Evolutionary conservation across 495 filamentous ascomycete species (phyloP).

Genomic region (Pseudevernia furfuracea): DNA sequence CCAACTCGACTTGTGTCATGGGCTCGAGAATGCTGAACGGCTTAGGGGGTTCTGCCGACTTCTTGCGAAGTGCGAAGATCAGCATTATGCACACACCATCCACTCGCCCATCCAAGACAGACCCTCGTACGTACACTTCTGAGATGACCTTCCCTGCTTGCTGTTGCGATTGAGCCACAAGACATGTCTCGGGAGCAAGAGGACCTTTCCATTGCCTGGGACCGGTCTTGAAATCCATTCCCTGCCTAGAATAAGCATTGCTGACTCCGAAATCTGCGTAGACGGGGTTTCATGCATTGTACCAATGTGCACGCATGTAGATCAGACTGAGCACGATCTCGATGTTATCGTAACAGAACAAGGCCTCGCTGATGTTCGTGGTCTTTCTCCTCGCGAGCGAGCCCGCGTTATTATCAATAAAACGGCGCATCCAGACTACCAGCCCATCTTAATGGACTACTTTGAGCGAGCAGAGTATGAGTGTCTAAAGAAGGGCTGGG

Average conservation of each 20-base stretch:
- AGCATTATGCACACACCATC: constrained; percentile 90
- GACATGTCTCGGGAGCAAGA: too few relatives aligned
- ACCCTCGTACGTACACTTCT: constrained; percentile 40
- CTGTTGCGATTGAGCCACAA: too few relatives aligned
- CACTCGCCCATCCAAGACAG: constrained; percentile 70
- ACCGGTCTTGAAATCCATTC: too few relatives aligned
- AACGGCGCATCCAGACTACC: constrained; percentile 81
- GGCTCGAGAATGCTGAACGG: constrained; percentile 89
- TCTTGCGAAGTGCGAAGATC: constrained; percentile 77
- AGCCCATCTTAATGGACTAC: constrained; percentile 74
- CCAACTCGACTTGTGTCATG: constrained; percentile 91
- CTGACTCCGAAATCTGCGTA: too few relatives aligned
- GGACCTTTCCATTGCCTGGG: too few relatives aligned
- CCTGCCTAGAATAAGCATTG: too few relatives aligned
- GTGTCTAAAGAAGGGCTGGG: constrained; percentile 81
- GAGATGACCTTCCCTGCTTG: too few relatives aligned
- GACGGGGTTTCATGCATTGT: constrained; percentile 81
- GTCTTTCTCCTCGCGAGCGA: constrained; percentile 70
- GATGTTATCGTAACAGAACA: constrained; percentile 84
- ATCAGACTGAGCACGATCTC: constrained; percentile 88
- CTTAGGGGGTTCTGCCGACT: constrained; percentile 81
- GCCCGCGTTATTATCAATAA: constrained; percentile 82
- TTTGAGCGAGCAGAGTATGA: constrained; percentile 82
- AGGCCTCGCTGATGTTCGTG: constrained; percentile 80
- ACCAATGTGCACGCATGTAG: constrained; percentile 49